phyloP scores from a whole-genome alignment of 148 eudicot genomes.

The Camellia granthamiana region DNA sequence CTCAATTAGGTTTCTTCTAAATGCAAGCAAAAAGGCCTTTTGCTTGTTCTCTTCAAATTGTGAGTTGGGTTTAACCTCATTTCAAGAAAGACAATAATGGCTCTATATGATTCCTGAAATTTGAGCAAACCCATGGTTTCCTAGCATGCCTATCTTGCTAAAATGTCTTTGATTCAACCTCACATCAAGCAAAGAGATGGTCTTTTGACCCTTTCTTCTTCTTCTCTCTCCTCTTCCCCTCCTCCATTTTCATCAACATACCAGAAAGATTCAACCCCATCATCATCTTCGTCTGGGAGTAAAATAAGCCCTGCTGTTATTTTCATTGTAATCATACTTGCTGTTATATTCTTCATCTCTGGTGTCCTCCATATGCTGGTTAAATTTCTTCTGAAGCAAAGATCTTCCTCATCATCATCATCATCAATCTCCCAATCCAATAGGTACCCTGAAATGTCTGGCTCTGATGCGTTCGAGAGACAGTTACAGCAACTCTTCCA shows the following conservation, averaged over 20 bases:
- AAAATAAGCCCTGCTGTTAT: conserved; percentile 49
- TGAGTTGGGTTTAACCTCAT: conserved; percentile 30
- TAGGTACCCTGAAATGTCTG: conserved; percentile 43
- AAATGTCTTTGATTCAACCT: conserved; percentile 33
- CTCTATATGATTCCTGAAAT: neutral
- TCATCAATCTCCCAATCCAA: conserved; percentile 36
- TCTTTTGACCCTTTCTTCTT: conserved; percentile 15
- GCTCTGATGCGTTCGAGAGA: conserved; percentile 48
- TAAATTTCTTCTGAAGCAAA: conserved; percentile 45
- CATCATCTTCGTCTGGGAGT: conserved; percentile 33
- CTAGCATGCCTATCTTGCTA: conserved; percentile 10
- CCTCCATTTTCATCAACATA: neutral
- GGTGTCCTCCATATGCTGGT: conserved; percentile 51
- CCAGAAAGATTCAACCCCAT: conserved; percentile 29
- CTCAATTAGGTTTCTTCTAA: conserved; percentile 23
- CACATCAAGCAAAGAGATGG: conserved; percentile 21
- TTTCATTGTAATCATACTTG: conserved; percentile 47
- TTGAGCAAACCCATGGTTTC: conserved; percentile 14
- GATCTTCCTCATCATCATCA: conserved; percentile 46
- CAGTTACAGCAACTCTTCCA: conserved; percentile 74
- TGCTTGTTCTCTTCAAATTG: conserved; percentile 9
- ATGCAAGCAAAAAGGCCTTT: conserved; percentile 16
- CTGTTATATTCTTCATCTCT: conserved; percentile 54
- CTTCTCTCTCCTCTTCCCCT: conserved; percentile 12
- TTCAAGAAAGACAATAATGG: conserved; percentile 16